Evolutionary conservation across 2,329 filamentous ascomycete species (phyloP), one percentile per base, ranked within the genome.

Genomic region (Hansfordia pulvinata): DNA sequence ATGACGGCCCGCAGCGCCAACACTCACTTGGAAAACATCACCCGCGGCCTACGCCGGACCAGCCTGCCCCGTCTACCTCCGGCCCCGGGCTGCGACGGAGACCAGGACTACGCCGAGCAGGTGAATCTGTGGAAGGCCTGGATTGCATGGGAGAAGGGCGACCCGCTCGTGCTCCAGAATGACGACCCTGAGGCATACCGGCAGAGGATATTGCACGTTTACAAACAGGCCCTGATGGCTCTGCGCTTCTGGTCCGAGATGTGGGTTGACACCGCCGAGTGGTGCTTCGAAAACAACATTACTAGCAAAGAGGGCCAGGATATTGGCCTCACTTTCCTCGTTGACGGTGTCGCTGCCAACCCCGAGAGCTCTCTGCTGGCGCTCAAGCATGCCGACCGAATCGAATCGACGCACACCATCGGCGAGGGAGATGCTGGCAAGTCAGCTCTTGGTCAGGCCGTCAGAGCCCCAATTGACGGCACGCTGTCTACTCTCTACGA

Each of bases 1-100:
- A 93, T 98, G 85, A 92, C 86, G 10, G 90, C 92, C 27, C 78
- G 92, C 49, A 86, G 80, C 38, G 85, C 85, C 21, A 84, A 84
- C 46, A 88, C 82, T 21, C 81, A 85, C 19, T 60, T 96, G n/a
- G 83, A 93, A 30, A 92, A 93, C 44, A 76, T 93, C 29, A 85
- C 80, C 2, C 70, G 76, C 20, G 75, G 76, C 7, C 56, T 98
- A 21, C 68, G 72, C 35, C 75, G 86, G 23, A 81, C 73, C 3
- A 86, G 81, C 4, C 57, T 93, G 1, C 84, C 92, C 3, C 69
- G 72, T 8, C 58, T 98, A 2, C 84, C 88, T 2, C 88, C 90
- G 6, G 74, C 79, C 5, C 72, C 74, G 23, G 88, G 86, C 1
- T 94, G 85, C 42, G 80, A 90, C 28, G 90, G 90, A 3, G 75